Percentiles rank a stretch among this genome's conserved stretches.
These are phyloP conservation scores for Baorangia bicolor DNA, from an alignment of 768 basidiomycete species.

Conservation along the genomic window DNA sequence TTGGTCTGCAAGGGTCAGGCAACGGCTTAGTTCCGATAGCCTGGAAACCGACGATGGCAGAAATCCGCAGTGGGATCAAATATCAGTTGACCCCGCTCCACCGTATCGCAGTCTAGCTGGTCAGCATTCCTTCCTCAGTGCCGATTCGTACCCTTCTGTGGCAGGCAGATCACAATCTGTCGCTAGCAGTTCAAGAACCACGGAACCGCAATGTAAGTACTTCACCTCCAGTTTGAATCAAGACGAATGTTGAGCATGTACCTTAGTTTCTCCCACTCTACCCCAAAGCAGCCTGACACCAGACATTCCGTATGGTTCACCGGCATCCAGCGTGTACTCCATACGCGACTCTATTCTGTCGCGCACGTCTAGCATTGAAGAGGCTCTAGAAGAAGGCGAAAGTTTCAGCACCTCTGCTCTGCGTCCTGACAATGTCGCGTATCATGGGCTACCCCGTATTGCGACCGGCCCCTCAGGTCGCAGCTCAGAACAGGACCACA, in stretches of 20 bases:
- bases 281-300: neutral
- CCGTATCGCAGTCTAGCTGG: conserved; percentile 28
- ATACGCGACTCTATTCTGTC: conserved; percentile 25
- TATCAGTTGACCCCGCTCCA: conserved; percentile 27
- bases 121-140: neutral
- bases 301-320: conserved; percentile 5
- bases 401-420: conserved; percentile 6
- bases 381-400: conserved; percentile 34
- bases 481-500: conserved; percentile 22
- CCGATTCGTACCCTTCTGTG: neutral
- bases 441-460: conserved; percentile 17
- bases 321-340: conserved; percentile 9
- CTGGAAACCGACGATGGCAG: neutral
- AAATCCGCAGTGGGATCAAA: neutral
- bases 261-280: conserved; percentile 11
- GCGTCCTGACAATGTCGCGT: conserved; percentile 3
- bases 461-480: conserved; percentile 13
- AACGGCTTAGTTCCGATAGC: conserved; percentile 10
- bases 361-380: conserved; percentile 43
- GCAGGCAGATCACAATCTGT: conserved; percentile 7
- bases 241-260: neutral
- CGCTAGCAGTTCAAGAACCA: conserved; percentile 9
- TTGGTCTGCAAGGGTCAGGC: conserved; percentile 3
- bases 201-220: conserved; percentile 11
- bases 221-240: neutral